A percentile compares a stretch with the other conserved stretches of the same genome.
phyloP scores from a whole-genome alignment of 2,329 filamentous ascomycete genomes.

The Furcasterigmium furcatum region DNA sequence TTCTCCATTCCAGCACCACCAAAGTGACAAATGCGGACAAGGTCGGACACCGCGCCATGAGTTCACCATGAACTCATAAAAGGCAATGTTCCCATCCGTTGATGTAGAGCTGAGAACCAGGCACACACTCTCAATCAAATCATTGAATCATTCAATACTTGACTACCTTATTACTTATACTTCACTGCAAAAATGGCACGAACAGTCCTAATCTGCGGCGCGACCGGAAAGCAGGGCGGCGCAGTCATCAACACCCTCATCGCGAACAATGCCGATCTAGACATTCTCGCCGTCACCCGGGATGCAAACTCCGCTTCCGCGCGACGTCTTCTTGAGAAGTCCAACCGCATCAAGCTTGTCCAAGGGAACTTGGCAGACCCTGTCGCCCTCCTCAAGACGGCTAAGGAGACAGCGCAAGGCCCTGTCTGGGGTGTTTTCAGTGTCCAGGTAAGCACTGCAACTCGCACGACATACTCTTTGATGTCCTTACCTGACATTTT shows the following conservation, averaged over 20 bases:
- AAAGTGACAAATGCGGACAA: background rate
- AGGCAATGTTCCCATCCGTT: too few relatives aligned
- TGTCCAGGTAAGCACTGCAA: constrained; percentile 42
- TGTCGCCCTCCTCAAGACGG: constrained; percentile 43
- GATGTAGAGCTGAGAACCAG: too few relatives aligned
- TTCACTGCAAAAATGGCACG: constrained; percentile 14
- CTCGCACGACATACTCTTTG: background rate
- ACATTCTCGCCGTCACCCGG: constrained; percentile 59
- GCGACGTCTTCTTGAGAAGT: constrained; percentile 39
- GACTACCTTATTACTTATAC: too few relatives aligned
- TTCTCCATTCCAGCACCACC: too few relatives aligned
- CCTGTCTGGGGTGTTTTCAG: constrained; percentile 59
- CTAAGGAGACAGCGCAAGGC: constrained; percentile 15
- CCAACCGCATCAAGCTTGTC: constrained; percentile 48
- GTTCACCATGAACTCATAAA: too few relatives aligned
- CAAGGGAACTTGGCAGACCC: constrained; percentile 54
- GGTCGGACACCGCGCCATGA: background rate
- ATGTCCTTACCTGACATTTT: background rate
- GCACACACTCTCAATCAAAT: too few relatives aligned
- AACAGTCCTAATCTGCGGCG: constrained; percentile 27
- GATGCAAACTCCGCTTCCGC: constrained; percentile 47
- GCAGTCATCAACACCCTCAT: constrained; percentile 26
- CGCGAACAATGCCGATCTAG: constrained; percentile 29
- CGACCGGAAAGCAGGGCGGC: constrained; percentile 34
- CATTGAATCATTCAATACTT: too few relatives aligned